These are phyloP conservation scores for Excoecaria agallocha DNA, from an alignment of 345 rosid genomes.

Conservation along the genomic window DNA sequence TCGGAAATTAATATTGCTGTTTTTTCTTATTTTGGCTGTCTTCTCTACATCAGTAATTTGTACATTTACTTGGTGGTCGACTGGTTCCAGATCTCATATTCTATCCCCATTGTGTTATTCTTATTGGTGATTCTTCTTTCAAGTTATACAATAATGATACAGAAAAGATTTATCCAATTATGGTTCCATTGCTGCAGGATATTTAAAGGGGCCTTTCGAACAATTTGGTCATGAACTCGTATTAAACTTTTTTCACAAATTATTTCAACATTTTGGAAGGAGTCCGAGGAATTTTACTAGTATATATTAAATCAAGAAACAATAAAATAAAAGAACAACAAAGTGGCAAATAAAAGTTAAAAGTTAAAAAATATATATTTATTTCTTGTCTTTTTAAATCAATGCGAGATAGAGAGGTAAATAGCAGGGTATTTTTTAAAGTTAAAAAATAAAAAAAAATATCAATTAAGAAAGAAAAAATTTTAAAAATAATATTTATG, in stretches of 20 bases:
- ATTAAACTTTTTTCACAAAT: too few relatives aligned
- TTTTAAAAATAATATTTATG: too few relatives aligned
- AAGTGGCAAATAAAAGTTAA: background rate
- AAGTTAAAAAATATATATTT: too few relatives aligned
- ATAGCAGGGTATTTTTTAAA: too few relatives aligned
- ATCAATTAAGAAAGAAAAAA: too few relatives aligned
- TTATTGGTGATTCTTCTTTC: background rate
- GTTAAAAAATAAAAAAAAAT: too few relatives aligned
- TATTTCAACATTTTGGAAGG: background rate
- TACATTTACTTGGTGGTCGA: too few relatives aligned
- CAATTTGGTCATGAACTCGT: background rate
- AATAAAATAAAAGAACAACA: background rate
- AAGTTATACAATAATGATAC: background rate
- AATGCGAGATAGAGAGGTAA: too few relatives aligned
- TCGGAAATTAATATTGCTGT: background rate
- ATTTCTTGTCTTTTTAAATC: too few relatives aligned
- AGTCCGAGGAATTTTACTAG: background rate
- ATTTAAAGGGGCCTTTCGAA: background rate
- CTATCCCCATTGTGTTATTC: background rate
- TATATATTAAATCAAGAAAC: background rate
- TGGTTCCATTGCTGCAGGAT: background rate
- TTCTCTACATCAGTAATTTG: background rate
- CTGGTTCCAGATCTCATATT: background rate
- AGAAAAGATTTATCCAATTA: background rate
- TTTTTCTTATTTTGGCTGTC: background rate